Percentiles rank a stretch among this genome's conserved stretches.
phyloP scores from a whole-genome alignment of 352 stramenopile species.

The Pythium dissimile region DNA sequence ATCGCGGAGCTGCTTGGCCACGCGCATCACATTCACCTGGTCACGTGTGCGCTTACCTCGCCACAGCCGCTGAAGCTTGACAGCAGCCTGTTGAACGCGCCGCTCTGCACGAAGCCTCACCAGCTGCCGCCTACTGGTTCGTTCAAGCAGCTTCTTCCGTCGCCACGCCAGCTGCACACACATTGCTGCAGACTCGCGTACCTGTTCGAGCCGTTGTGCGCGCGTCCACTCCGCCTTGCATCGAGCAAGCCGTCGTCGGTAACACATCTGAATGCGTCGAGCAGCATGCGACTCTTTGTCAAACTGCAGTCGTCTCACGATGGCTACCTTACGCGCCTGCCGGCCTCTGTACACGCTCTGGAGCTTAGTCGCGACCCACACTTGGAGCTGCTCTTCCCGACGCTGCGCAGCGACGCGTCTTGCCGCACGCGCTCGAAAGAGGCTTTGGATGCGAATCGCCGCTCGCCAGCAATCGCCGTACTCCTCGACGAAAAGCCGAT shows the following conservation, averaged over 20 bases:
- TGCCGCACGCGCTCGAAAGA: conserved; percentile 59
- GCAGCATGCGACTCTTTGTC: conserved; percentile 61
- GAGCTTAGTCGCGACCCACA: conserved; percentile 53
- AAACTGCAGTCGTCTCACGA: conserved; percentile 41
- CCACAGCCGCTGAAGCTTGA: conserved; percentile 77
- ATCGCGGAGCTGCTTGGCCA: conserved; percentile 30
- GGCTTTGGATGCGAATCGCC: conserved; percentile 59
- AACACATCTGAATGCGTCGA: conserved; percentile 47
- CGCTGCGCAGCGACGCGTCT: conserved; percentile 33
- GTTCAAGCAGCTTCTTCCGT: conserved; percentile 33
- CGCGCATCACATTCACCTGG: conserved; percentile 22
- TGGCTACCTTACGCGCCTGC: conserved; percentile 42
- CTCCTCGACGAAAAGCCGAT: conserved; percentile 83
- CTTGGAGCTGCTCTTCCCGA: conserved; percentile 43
- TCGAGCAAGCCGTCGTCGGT: conserved; percentile 29
- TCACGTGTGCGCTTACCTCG: conserved; percentile 44
- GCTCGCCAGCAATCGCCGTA: conserved; percentile 77
- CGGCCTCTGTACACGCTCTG: conserved; percentile 67
- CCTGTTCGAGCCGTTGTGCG: conserved; percentile 14
- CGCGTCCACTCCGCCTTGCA: conserved; percentile 13
- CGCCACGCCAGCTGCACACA: conserved; percentile 48
- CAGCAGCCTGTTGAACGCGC: conserved; percentile 25
- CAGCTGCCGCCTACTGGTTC: conserved; percentile 22
- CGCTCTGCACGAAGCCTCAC: conserved; percentile 6
- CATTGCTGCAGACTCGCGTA: conserved; percentile 23